Base-by-base conservation (phyloP, 106 monocot genomes). In the Platanthera zijinensis region DNA sequence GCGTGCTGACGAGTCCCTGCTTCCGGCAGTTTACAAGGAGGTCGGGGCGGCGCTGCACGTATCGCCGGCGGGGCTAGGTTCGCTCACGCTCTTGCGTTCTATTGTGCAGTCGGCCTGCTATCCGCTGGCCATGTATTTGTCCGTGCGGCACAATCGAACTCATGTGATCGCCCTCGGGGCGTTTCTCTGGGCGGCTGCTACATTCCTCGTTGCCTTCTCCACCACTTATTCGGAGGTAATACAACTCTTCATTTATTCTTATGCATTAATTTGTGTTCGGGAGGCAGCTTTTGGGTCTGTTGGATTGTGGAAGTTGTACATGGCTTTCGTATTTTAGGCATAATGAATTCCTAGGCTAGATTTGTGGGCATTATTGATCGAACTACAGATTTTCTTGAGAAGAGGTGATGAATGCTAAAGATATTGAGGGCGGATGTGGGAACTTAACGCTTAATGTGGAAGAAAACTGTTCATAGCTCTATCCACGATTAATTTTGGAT, bases 121-220 rank as follows among this genome's bases (percentile, higher is more conserved):
- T 73, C 96, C 96, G 3, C 84, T 96, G 39, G 96, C 96, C 18
- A 89, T 85, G 48, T 93, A 89, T 81, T 77, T 93, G 83, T 84
- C 93, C 69, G 51, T 83, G 28, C 76, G 93, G 8, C 80, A 93
- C 79, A 85, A 96, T 63, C 82, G 93, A 13, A 75, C 87, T 48
- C 85, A 87, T 63, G 93, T 96, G 68, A 87, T 96, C 52, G 93
- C 93, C 50, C 67, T 87, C 51, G 96, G 96, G 5, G 96, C 92
- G 15, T 89, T 96, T 79, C 90, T 96, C 51, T 96, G 92, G 96
- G 83, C 96, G 52, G 93, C 89, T 54, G 96, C 96, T 74, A 96
- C 96, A 9, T 89, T 93, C 83, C 80, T 96, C 32, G 96, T 96
- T 56, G 96, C 82, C 48, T 21, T 96, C 57, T 93, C 96, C 17